A percentile compares a stretch with the other conserved stretches of the same genome.
Conservation (phyloP, 2,329 filamentous ascomycete genomes). For the Penicillium italicum region DNA sequence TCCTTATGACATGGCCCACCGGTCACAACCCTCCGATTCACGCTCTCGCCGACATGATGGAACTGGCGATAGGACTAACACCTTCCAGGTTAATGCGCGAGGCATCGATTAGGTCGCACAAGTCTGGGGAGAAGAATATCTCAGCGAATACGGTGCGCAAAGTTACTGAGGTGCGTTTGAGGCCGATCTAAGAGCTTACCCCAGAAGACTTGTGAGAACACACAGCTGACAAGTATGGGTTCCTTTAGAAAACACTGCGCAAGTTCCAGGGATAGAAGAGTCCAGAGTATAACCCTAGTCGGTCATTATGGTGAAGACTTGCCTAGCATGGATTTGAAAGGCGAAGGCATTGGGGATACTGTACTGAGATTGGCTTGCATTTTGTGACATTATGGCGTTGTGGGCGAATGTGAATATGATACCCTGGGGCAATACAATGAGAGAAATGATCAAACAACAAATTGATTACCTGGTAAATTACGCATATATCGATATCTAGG, state of each 20-base stretch:
- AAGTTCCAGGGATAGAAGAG: slow-evolving; percentile 62
- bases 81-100: slow-evolving; percentile 68
- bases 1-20: not conserved
- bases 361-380: slow-evolving; percentile 1
- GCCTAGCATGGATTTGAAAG: not conserved
- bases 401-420: not conserved
- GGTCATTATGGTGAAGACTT: not conserved
- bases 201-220: not conserved
- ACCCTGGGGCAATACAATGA: not conserved
- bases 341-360: no score
- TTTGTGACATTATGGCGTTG: slow-evolving; percentile 1
- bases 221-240: slow-evolving; percentile 5
- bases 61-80: not conserved
- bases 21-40: not conserved
- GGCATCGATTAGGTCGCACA: slow-evolving; percentile 70
- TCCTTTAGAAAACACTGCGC: slow-evolving; percentile 57
- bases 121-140: slow-evolving; percentile 67
- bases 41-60: not conserved
- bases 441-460: not conserved
- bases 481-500: not conserved
- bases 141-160: slow-evolving; percentile 74
- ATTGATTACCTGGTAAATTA: not conserved
- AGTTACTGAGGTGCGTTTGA: slow-evolving; percentile 63
- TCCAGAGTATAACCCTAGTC: slow-evolving; percentile 6
- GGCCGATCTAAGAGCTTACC: not conserved